A percentile compares a stretch with the other conserved stretches of the same genome.
phyloP scores from a whole-genome alignment of 257 asterid species.

The Cordia subcordata region DNA sequence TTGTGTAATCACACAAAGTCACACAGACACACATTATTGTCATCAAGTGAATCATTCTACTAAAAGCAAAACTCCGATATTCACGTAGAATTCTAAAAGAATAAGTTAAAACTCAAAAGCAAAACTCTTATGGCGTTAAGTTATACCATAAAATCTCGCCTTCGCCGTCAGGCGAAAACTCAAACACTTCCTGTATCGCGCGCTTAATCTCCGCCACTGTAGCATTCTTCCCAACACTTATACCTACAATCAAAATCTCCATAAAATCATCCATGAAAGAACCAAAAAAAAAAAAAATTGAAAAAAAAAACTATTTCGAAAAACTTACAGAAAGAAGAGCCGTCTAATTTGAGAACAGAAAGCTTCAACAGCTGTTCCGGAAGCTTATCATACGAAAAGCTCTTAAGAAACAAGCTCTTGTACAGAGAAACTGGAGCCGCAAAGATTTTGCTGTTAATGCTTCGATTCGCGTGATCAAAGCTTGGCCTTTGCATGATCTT shows the following conservation, averaged over 20 bases:
- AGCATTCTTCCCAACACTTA: constrained; percentile 6
- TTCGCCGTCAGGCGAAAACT: constrained; percentile 3
- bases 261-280: neutral
- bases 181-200: constrained; percentile 2
- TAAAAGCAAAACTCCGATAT: too few species aligned
- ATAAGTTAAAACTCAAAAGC: neutral
- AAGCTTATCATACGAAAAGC: constrained; percentile 8
- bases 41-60: neutral
- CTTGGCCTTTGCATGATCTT: neutral
- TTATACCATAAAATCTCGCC: constrained; percentile 8
- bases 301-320: too few species aligned
- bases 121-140: neutral
- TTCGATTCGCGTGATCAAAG: neutral
- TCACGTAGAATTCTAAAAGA: neutral
- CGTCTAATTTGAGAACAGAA: constrained; percentile 12
- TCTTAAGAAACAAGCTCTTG: neutral
- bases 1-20: too few species aligned
- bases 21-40: neutral
- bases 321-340: neutral
- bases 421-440: neutral
- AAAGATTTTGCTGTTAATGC: neutral
- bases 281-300: neutral
- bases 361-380: constrained; percentile 3
- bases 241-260: neutral
- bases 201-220: constrained; percentile 7